Conservation (phyloP, 2,329 filamentous ascomycete genomes). For the Domatiomyces globalis region DNA sequence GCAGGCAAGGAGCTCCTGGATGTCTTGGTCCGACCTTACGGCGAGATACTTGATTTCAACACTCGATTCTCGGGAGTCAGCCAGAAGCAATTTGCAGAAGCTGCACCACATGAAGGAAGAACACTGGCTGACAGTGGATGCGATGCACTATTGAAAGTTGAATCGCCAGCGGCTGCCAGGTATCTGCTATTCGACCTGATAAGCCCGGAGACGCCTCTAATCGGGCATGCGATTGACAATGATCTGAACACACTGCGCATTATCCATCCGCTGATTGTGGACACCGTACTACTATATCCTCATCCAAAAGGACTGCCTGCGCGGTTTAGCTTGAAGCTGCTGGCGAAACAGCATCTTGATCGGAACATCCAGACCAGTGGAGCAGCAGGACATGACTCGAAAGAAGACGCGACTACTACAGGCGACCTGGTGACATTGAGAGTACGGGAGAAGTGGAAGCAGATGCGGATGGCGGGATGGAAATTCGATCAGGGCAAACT, state of each 20-base stretch:
- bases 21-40: conserved; percentile 68
- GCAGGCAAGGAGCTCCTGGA: conserved; percentile 61
- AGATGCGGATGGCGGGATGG: conserved; percentile 56
- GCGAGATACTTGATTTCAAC: conserved; percentile 79
- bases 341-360: conserved; percentile 56
- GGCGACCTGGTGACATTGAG: conserved; percentile 69
- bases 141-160: conserved; percentile 50
- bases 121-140: conserved; percentile 21
- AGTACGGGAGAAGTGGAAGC: conserved; percentile 55
- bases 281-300: conserved; percentile 73
- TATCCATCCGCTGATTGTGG: conserved; percentile 70
- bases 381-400: conserved; percentile 67
- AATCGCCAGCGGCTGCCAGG: conserved; percentile 60
- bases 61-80: conserved; percentile 81
- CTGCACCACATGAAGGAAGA: conserved; percentile 31
- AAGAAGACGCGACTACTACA: conserved; percentile 78
- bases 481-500: conserved; percentile 36
- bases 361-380: conserved; percentile 65
- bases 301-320: conserved; percentile 63
- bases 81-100: conserved; percentile 58
- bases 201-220: conserved; percentile 62
- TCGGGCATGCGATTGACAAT: conserved; percentile 91
- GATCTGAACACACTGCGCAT: conserved; percentile 77
- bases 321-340: conserved; percentile 60
- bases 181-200: conserved; percentile 63